phyloP scores from a whole-genome alignment of 2,329 filamentous ascomycete genomes.

The Sporothrix pallida region DNA sequence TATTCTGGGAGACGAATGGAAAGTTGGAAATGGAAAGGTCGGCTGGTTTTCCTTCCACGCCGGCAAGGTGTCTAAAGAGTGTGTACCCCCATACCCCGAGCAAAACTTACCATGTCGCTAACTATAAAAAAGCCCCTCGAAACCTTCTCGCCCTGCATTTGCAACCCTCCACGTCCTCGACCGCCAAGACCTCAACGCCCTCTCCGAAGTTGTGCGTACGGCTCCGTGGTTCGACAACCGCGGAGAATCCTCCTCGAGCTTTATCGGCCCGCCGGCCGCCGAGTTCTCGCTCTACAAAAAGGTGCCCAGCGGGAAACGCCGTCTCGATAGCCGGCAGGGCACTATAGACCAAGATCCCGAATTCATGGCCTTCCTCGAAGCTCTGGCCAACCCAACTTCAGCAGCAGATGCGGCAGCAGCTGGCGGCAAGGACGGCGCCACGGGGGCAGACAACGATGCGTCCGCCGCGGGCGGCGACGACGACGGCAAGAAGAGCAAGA shows the following conservation, averaged over 20 bases:
- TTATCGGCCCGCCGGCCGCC: conserved; percentile 78
- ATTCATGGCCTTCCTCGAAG: conserved; percentile 91
- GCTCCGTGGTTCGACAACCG: conserved; percentile 81
- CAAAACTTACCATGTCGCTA: neutral
- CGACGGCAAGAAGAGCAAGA: conserved; percentile 62
- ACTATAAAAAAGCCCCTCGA: conserved; percentile 68
- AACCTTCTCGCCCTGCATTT: conserved; percentile 79
- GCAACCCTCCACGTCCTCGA: conserved; percentile 84
- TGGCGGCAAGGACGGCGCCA: conserved; percentile 18
- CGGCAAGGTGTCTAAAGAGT: conserved; percentile 85
- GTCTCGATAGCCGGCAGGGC: conserved; percentile 83
- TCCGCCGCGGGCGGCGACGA: conserved; percentile 45
- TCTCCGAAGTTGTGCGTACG: conserved; percentile 73
- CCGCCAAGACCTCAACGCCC: conserved; percentile 66
- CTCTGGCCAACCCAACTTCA: conserved; percentile 70
- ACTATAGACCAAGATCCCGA: conserved; percentile 97
- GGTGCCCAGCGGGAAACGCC: conserved; percentile 73
- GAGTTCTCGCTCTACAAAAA: conserved; percentile 87
- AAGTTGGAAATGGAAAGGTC: conserved; percentile 75
- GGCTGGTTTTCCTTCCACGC: conserved; percentile 76
- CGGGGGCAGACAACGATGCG: conserved; percentile 4
- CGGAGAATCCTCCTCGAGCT: conserved; percentile 65
- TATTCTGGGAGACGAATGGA: conserved; percentile 81
- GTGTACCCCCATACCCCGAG: conserved; percentile 45
- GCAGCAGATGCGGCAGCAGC: conserved; percentile 42